Conservation (phyloP, 106 monocot species). For the Cymbidium sinense region DNA sequence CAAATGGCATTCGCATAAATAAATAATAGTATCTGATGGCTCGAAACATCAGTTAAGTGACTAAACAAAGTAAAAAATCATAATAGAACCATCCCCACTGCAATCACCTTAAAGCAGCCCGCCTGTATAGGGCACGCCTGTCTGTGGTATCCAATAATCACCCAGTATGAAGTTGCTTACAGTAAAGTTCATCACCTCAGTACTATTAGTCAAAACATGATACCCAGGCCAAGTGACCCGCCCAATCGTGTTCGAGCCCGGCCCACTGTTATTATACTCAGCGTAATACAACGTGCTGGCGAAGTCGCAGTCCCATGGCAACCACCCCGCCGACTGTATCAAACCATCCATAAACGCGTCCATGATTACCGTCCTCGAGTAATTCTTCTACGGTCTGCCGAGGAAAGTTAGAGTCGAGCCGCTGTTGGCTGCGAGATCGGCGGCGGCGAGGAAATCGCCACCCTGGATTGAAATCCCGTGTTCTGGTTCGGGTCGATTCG, state of each 20-base stretch:
- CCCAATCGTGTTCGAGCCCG: constrained; percentile 35
- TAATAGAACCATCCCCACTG: too few species aligned
- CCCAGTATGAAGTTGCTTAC: constrained; percentile 46
- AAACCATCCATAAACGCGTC: constrained; percentile 40
- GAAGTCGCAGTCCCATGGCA: constrained; percentile 61
- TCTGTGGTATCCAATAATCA: constrained; percentile 57
- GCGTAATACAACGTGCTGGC: constrained; percentile 72
- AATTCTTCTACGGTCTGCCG: constrained; percentile 76
- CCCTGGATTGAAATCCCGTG: constrained; percentile 62
- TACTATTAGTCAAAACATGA: constrained; percentile 24
- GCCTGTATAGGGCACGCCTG: constrained; percentile 53
- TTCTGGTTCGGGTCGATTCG: constrained; percentile 87
- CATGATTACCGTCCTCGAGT: constrained; percentile 78
- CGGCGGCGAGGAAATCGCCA: constrained; percentile 30
- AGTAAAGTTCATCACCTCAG: constrained; percentile 53
- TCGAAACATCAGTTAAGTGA: too few species aligned
- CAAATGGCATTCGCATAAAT: too few species aligned
- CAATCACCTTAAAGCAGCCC: constrained; percentile 32
- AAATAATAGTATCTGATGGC: too few species aligned
- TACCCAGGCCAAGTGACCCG: constrained; percentile 64
- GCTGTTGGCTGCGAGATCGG: constrained; percentile 27
- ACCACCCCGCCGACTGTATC: constrained; percentile 65
- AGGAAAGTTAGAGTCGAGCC: constrained; percentile 42
- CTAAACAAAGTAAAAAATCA: too few species aligned
- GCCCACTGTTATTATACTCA: constrained; percentile 54